These are phyloP conservation scores for Corymbia calophylla DNA, from an alignment of 441 rosid species.

Conservation along the genomic window DNA sequence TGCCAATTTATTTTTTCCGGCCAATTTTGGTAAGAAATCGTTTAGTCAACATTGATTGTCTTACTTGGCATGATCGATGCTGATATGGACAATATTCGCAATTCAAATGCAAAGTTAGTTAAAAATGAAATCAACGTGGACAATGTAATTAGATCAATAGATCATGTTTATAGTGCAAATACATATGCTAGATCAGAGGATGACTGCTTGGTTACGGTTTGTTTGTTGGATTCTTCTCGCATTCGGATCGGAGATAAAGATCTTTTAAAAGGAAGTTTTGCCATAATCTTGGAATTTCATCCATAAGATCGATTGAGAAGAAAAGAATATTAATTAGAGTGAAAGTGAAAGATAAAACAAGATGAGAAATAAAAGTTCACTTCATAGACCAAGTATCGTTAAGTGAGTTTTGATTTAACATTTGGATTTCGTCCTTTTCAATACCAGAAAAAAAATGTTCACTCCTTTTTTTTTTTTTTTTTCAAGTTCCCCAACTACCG, in stretches of 20 bases:
- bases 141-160: neutral
- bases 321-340: neutral
- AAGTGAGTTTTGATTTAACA: too few species aligned
- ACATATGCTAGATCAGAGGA: neutral
- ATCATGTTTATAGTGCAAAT: neutral
- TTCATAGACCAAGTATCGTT: neutral
- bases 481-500: neutral
- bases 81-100: too few species aligned
- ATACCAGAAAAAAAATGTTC: too few species aligned
- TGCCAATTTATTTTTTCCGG: too few species aligned
- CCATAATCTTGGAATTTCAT: neutral
- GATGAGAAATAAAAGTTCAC: neutral
- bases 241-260: neutral
- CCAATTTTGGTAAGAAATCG: too few species aligned
- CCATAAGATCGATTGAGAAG: neutral
- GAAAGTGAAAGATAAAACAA: neutral
- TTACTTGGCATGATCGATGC: fast-evolving
- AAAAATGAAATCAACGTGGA: neutral
- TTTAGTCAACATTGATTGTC: fast-evolving
- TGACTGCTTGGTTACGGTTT: neutral
- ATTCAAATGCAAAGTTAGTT: neutral
- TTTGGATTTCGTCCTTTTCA: too few species aligned
- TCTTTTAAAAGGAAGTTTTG: neutral
- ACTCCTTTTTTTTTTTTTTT: neutral
- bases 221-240: neutral